Conservation (phyloP, 1,284 basidiomycete genomes). For the Ceraceosorus guamensis region DNA sequence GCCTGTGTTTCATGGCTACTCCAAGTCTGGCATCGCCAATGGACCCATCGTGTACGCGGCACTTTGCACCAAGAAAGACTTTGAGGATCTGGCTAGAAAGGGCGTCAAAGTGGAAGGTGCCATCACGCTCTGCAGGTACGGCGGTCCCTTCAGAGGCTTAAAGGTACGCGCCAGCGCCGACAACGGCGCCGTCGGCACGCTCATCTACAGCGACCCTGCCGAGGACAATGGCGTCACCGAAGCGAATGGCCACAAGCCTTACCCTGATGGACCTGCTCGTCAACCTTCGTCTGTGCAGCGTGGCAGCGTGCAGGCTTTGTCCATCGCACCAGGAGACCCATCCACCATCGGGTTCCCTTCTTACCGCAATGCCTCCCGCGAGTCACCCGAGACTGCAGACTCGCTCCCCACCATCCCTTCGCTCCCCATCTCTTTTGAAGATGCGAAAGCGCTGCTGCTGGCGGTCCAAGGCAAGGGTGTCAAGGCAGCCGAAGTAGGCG, state of each 20-base stretch:
- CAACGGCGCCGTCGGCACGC: slow-evolving; percentile 58
- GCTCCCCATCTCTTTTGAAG: slow-evolving; percentile 56
- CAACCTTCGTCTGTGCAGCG: slow-evolving; percentile 66
- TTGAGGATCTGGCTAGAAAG: slow-evolving; percentile 51
- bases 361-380: slow-evolving; percentile 71
- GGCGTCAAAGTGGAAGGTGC: slow-evolving; percentile 71
- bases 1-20: slow-evolving; percentile 51
- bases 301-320: slow-evolving; percentile 71
- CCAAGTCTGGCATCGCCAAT: slow-evolving; percentile 42
- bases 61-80: slow-evolving; percentile 72
- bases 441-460: slow-evolving; percentile 52
- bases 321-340: slow-evolving; percentile 72
- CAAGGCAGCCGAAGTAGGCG: slow-evolving; percentile 54
- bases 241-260: slow-evolving; percentile 56
- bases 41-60: slow-evolving; percentile 74
- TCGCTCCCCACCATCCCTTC: slow-evolving; percentile 78
- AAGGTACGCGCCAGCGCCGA: slow-evolving; percentile 75
- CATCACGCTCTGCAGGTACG: slow-evolving; percentile 79
- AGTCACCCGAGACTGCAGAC: slow-evolving; percentile 53
- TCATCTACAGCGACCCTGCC: slow-evolving; percentile 79
- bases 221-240: slow-evolving; percentile 78
- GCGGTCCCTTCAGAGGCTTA: slow-evolving; percentile 71
- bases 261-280: slow-evolving; percentile 79
- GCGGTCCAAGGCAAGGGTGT: slow-evolving; percentile 50
- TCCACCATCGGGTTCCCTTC: slow-evolving; percentile 79